These are phyloP conservation scores for Cystofilobasidium bisporidii DNA, from an alignment of 768 basidiomycete species.

Conservation along the genomic window DNA sequence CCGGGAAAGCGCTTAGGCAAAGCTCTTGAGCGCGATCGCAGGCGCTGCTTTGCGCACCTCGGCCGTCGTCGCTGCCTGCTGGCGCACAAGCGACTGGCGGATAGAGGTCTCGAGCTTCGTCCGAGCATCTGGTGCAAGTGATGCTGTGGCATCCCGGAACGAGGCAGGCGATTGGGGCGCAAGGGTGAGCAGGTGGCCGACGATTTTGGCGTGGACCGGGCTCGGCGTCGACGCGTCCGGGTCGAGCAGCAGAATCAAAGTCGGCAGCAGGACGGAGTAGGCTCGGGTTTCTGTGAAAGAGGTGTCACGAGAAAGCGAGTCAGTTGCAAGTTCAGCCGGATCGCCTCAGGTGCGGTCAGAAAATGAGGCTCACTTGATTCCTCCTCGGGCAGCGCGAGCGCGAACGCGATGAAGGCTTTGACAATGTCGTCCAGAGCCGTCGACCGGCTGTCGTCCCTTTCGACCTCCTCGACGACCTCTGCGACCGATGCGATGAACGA, in stretches of 20 bases:
- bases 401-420: slow-evolving; percentile 65
- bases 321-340: too few relatives aligned
- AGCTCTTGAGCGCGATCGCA: slow-evolving; percentile 13
- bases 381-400: slow-evolving; percentile 50
- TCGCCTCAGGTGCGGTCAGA: not conserved
- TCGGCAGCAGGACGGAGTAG: slow-evolving; percentile 64
- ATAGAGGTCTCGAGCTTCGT: slow-evolving; percentile 67
- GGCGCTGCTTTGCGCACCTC: slow-evolving; percentile 9
- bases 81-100: slow-evolving; percentile 53
- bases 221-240: slow-evolving; percentile 44
- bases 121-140: slow-evolving; percentile 51
- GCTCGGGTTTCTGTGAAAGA: slow-evolving; percentile 52
- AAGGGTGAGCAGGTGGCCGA: slow-evolving; percentile 59
- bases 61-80: not conserved
- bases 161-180: slow-evolving; percentile 60
- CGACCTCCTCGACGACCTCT: slow-evolving; percentile 49
- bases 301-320: not conserved
- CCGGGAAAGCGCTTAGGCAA: not conserved
- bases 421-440: slow-evolving; percentile 67
- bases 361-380: slow-evolving; percentile 51
- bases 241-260: slow-evolving; percentile 60
- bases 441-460: slow-evolving; percentile 49
- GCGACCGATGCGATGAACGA: slow-evolving; percentile 65
- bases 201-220: slow-evolving; percentile 50
- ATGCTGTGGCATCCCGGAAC: slow-evolving; percentile 75